phyloP scores from a whole-genome alignment of 176 grass and related monocot genomes.

The Typha latifolia region DNA sequence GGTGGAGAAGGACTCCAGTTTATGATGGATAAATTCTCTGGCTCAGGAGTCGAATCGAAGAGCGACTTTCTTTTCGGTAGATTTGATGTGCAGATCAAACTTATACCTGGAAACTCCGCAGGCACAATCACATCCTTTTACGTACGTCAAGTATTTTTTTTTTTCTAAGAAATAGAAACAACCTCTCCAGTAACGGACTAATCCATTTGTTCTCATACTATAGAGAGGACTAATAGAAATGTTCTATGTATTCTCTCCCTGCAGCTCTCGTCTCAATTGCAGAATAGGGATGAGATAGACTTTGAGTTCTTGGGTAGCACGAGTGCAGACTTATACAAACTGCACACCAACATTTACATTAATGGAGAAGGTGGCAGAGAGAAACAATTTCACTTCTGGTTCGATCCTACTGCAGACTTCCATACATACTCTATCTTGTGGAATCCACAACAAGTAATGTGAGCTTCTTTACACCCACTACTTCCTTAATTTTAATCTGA shows the following conservation, averaged over 20 bases:
- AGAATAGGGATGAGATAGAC: constrained; percentile 20
- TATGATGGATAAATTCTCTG: constrained; percentile 23
- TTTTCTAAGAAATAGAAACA: constrained; percentile 3
- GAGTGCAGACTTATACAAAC: not conserved
- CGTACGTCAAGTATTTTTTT: not conserved
- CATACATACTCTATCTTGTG: constrained; percentile 31
- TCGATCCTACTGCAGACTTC: constrained; percentile 19
- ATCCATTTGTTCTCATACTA: not conserved
- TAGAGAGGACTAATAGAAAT: not conserved
- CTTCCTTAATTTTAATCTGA: not conserved
- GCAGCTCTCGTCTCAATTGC: constrained; percentile 16
- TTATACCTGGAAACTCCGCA: constrained; percentile 9
- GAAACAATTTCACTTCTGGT: constrained; percentile 19
- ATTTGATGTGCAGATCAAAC: constrained; percentile 28
- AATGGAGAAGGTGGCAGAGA: constrained; percentile 21
- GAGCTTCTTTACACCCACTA: not conserved
- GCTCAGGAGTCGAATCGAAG: constrained; percentile 11
- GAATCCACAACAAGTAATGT: constrained; percentile 26
- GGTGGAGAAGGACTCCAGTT: constrained; percentile 16
- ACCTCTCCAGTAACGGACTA: not conserved
- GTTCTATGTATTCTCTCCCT: not conserved
- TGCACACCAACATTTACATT: constrained; percentile 26
- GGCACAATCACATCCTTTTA: constrained; percentile 26
- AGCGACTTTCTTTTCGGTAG: constrained; percentile 19
- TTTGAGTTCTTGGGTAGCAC: constrained; percentile 32